These are phyloP conservation scores for Candida michaelii DNA, from an alignment of 805 yeast species.

Conservation along the genomic window DNA sequence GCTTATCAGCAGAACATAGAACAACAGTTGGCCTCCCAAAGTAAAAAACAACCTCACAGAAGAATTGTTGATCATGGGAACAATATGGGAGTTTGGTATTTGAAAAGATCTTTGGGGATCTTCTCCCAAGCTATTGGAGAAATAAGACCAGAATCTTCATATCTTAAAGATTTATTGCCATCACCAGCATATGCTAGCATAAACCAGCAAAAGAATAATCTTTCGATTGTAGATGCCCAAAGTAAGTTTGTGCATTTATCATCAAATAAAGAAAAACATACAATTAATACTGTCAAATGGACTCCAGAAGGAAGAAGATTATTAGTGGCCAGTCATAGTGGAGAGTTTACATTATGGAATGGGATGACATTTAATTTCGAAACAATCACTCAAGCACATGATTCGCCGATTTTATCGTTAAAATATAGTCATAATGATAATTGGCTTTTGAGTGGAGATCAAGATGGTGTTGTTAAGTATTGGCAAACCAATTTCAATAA, in stretches of 20 bases:
- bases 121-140: slow-evolving; percentile 46
- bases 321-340: slow-evolving; percentile 85
- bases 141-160: slow-evolving; percentile 69
- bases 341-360: slow-evolving; percentile 97
- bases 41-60: slow-evolving; percentile 54
- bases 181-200: slow-evolving; percentile 54
- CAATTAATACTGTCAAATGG: slow-evolving; percentile 88
- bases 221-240: slow-evolving; percentile 61
- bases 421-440: slow-evolving; percentile 87
- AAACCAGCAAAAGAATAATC: slow-evolving; percentile 30
- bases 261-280: slow-evolving; percentile 88
- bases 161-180: slow-evolving; percentile 63
- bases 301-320: slow-evolving; percentile 94
- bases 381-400: slow-evolving; percentile 98
- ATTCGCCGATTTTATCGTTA: slow-evolving; percentile 76
- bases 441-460: slow-evolving; percentile 94
- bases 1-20: slow-evolving; percentile 37
- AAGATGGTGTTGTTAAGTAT: slow-evolving; percentile 84
- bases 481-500: slow-evolving; percentile 99
- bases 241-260: slow-evolving; percentile 88
- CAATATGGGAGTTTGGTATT: slow-evolving; percentile 62
- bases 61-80: slow-evolving; percentile 80
- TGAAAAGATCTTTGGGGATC: slow-evolving; percentile 47
- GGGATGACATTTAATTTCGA: slow-evolving; percentile 94
- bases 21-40: slow-evolving; percentile 47